Evolutionary conservation across 2,329 filamentous ascomycete genomes (phyloP), one percentile per base, ranked within the genome.

Genomic region (Cryphonectria radicalis): DNA sequence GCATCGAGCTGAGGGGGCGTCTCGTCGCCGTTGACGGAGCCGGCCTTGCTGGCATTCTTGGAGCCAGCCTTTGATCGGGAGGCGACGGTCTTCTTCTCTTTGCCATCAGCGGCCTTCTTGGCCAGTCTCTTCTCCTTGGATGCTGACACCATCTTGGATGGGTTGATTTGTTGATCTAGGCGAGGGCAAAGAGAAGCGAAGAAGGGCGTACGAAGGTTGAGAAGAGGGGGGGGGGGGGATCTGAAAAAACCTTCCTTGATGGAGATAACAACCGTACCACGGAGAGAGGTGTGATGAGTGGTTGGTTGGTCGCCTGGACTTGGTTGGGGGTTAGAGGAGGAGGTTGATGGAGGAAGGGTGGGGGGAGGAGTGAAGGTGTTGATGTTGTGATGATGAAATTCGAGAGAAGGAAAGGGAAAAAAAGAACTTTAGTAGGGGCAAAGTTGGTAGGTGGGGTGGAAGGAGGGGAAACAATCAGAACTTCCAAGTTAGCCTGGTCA

Each of bases 11-110:
- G 70, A 60, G 81, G 60, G 7, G 60, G 60, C 19, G 62, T 82
- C 74, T 92, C 91, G 76, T 95, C 92, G 77, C 91, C 92, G 78
- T 91, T 89, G 68, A 90, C 88, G 14, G 91, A 92, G 57, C 87
- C 89, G 66, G 90, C 87, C 77, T 86, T 86, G 74, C 89, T 91
- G 73, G 84, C 83, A 74, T 78, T 82, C 84, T 93, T 92, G 79
- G 92, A 93, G 74, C 88, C 88, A 76, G 90, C 86, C 84, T 91
- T 92, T 76, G 85, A 85, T 73, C 83, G 80, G 68, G 90, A 91
- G 77, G 91, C 88, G 74, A 90, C 88, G 32, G 91, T 91, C 88
- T 95, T 95, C 85, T 93, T 92, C 77, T 91, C 90, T 82, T 91
- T 92, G 81, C 92, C 93, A 66, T 93, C 85, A 79, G 88, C 89